These are phyloP conservation scores for Bullera alba DNA, from an alignment of 768 basidiomycete genomes.

Conservation along the genomic window DNA sequence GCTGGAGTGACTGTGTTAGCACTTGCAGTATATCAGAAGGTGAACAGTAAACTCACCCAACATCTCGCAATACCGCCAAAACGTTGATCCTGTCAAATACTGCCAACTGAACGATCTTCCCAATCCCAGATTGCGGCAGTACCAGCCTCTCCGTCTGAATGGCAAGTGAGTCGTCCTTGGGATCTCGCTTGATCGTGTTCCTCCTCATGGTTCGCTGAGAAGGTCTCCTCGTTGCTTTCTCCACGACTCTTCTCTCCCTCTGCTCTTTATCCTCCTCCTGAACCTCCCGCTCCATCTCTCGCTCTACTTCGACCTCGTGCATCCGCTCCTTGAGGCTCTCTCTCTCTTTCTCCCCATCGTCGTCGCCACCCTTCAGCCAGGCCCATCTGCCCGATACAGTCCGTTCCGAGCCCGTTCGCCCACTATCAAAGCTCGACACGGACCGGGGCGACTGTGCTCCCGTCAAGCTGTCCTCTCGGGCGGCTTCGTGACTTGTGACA, in stretches of 20 bases:
- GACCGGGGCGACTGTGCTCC: conserved; percentile 23
- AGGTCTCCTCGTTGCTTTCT: conserved; percentile 10
- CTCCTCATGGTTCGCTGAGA: conserved; percentile 12
- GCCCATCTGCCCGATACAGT: conserved; percentile 10
- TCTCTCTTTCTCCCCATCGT: conserved; percentile 5
- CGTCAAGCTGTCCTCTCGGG: background rate
- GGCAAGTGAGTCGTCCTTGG: background rate
- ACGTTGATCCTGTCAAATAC: conserved; percentile 15
- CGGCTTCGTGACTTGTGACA: conserved; percentile 30
- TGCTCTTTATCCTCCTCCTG: conserved; percentile 21
- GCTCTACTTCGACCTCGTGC: conserved; percentile 30
- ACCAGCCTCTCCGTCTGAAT: conserved; percentile 11
- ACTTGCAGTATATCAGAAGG: no score
- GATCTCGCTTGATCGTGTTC: background rate
- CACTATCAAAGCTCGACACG: conserved; percentile 7
- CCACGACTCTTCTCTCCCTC: conserved; percentile 22
- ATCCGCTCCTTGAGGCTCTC: conserved; percentile 17
- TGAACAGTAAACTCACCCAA: conserved; percentile 25
- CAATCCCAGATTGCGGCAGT: conserved; percentile 11
- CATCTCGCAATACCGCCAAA: conserved; percentile 24
- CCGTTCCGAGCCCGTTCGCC: conserved; percentile 3
- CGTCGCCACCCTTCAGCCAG: conserved; percentile 16
- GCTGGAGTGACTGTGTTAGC: no score
- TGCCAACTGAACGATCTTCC: conserved; percentile 22
- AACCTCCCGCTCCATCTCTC: conserved; percentile 33